Base-by-base conservation (phyloP, 768 basidiomycete species). In the Pleurotus platypus region DNA sequence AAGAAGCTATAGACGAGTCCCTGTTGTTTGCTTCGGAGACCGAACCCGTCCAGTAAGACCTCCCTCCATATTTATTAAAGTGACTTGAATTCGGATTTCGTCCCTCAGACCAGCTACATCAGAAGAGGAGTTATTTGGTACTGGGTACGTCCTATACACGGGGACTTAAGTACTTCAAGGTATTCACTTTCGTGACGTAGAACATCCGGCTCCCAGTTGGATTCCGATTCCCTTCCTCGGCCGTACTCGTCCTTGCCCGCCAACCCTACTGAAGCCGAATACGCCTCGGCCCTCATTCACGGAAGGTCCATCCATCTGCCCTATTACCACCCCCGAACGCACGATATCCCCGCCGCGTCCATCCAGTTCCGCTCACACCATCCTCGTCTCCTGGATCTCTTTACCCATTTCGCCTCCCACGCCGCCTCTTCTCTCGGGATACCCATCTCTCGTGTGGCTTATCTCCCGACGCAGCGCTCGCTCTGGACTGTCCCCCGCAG, bases 361-460 rank as follows among this genome's bases (percentile, higher is more conserved):
- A 77, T 98, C 58, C 92, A 94, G 64, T 82, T 98, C 69, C 88
- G 91, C 49, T 85, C 92, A 1, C 83, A 95, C 74, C 77, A 85
- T 64, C 74, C 79, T 12, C 68, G 73, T 38, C 79, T 83, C 6
- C 84, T 98, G 49, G 82, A 85, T 63, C 81, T 94, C 59, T 95
- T 90, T 72, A 81, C 87, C 4, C 87, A 91, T 68, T 95, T 98
- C 63, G 87, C 87, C 0, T 69, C 82, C 0, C 94, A 95, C 63
- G 86, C 92, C 0, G 95, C 95, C 0, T 76, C 85, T n/a, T 84
- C 92, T 1, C 80, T 98, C 42, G 89, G 83, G 15, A 90, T 96
- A 45, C 92, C 94, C 1, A 76, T 81, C 35, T 87, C 91, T 2
- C 76, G 79, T 15, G 77, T 85, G 9, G 78, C 79, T 12, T 71